phyloP scores from a whole-genome alignment of 1,139 yeast genomes.

The Zygotorulaspora mrakii region DNA sequence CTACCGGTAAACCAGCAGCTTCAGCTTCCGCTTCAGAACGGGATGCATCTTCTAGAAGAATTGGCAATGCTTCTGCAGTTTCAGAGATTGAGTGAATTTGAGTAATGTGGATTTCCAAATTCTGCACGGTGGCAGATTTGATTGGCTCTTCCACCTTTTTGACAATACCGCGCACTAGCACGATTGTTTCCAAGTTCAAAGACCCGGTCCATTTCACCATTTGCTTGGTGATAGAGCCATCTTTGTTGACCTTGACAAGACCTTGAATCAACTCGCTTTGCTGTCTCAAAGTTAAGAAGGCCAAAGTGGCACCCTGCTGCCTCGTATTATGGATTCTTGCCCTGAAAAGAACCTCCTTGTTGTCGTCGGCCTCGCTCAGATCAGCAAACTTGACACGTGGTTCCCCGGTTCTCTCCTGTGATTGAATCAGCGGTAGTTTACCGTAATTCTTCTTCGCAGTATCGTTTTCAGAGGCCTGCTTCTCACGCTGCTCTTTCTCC shows the following conservation, averaged over 20 bases:
- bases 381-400: slow-evolving; percentile 55
- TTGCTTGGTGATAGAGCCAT: slow-evolving; percentile 72
- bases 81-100: slow-evolving; percentile 75
- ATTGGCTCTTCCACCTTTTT: slow-evolving; percentile 81
- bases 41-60: slow-evolving; percentile 91
- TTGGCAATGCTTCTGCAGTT: slow-evolving; percentile 90
- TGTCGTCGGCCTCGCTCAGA: slow-evolving; percentile 61
- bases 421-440: slow-evolving; percentile 80
- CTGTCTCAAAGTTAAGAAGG: slow-evolving; percentile 87
- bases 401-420: slow-evolving; percentile 56
- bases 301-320: slow-evolving; percentile 94
- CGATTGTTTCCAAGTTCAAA: slow-evolving; percentile 84
- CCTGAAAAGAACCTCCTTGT: slow-evolving; percentile 76
- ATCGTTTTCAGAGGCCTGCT: slow-evolving; percentile 58
- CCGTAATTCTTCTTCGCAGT: slow-evolving; percentile 89
- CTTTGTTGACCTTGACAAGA: slow-evolving; percentile 56
- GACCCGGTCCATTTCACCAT: slow-evolving; percentile 96
- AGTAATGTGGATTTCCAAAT: slow-evolving; percentile 74
- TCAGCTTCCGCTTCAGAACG: slow-evolving; percentile 96
- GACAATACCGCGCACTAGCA: slow-evolving; percentile 81
- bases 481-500: slow-evolving; percentile 71
- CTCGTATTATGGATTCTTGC: slow-evolving; percentile 93
- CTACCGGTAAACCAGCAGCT: slow-evolving; percentile 85
- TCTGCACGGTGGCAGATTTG: slow-evolving; percentile 88
- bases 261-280: slow-evolving; percentile 81